Evolutionary conservation across 805 yeast genomes (phyloP), one percentile per base, ranked within the genome.

Genomic region (Lipomyces spencermartinsiae): DNA sequence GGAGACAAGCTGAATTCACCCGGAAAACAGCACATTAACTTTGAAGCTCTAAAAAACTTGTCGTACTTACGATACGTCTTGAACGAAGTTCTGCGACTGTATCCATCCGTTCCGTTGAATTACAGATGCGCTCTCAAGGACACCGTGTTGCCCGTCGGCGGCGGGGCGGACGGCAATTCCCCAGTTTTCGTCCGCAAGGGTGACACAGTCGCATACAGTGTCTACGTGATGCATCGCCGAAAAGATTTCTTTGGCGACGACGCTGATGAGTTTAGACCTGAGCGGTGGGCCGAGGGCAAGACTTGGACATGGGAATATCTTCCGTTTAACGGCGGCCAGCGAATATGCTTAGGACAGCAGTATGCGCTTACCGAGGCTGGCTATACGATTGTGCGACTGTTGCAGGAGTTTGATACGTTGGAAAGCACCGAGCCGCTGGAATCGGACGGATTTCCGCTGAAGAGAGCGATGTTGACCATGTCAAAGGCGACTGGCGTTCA

Each of bases 261-360:
- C 63, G 82, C 84, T 29, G 68, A 73, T 16, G 80, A 69, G 61
- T 84, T 82, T 75, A 75, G 76, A 22, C 87, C 87, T 3, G 85
- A 83, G 70, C 78, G 87, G 64, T 84, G 87, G 87, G 74, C 72
- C 46, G 80, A 79, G 68, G 69, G 73, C 49, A 76, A 75, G 58
- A 75, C 79, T 46, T 76, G 79, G 61, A 81, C 83, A 9, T 84
- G 86, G 86, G 83, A 82, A 37, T 84, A 82, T 74, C 75, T 84
- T 37, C 86, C 87, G 35, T 84, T 84, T 77, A 83, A 84, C 71
- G 87, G 87, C 59, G 87, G 87, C 5, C 87, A 87, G 33, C 76
- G 87, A 68, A 83, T 84, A 67, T 84, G 87, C 73, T 77, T 84
- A 61, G 87, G 87, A 55, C 87, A 84, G 77, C 87, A 84, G 75